A percentile compares a stretch with the other conserved stretches of the same genome.
phyloP scores from a whole-genome alignment of 2,329 filamentous ascomycete species.

The Aspergillus uvarum region DNA sequence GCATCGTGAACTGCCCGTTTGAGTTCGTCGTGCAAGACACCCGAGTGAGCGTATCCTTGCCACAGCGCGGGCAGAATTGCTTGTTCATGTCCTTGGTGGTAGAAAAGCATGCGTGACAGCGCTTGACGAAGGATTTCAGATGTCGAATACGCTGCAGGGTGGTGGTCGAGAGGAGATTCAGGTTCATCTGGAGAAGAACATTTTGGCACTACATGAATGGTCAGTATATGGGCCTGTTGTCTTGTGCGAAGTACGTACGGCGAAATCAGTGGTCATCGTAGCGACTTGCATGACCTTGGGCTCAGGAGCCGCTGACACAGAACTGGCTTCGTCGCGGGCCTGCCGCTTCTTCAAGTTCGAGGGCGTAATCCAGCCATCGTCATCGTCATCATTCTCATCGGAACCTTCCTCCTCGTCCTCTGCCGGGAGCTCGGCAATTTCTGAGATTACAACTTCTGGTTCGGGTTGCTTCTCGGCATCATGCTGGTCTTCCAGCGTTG shows the following conservation, averaged over 20 bases:
- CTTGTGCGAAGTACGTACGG: conserved; percentile 58
- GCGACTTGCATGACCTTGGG: conserved; percentile 75
- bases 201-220: conserved; percentile 62
- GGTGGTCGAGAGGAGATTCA: conserved; percentile 76
- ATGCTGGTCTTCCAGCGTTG: conserved; percentile 29
- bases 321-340: conserved; percentile 60
- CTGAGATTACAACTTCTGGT: conserved; percentile 14
- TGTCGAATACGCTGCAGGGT: conserved; percentile 76
- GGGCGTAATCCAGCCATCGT: conserved; percentile 89
- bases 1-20: conserved; percentile 76
- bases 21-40: conserved; percentile 82
- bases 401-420: conserved; percentile 29
- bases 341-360: conserved; percentile 86
- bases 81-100: conserved; percentile 78
- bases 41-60: conserved; percentile 80
- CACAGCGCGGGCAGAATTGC: conserved; percentile 92
- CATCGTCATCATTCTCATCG: conserved; percentile 46
- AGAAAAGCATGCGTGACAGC: conserved; percentile 91
- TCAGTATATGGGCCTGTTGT: not conserved
- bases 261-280: conserved; percentile 92
- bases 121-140: conserved; percentile 83
- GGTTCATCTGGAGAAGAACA: conserved; percentile 88
- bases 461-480: conserved; percentile 20
- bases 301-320: conserved; percentile 51
- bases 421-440: conserved; percentile 29